Percentiles rank a stretch among this genome's conserved stretches.
These are phyloP conservation scores for Ramularia collo-cygni DNA, from an alignment of 2,329 filamentous ascomycete species.

Conservation along the genomic window DNA sequence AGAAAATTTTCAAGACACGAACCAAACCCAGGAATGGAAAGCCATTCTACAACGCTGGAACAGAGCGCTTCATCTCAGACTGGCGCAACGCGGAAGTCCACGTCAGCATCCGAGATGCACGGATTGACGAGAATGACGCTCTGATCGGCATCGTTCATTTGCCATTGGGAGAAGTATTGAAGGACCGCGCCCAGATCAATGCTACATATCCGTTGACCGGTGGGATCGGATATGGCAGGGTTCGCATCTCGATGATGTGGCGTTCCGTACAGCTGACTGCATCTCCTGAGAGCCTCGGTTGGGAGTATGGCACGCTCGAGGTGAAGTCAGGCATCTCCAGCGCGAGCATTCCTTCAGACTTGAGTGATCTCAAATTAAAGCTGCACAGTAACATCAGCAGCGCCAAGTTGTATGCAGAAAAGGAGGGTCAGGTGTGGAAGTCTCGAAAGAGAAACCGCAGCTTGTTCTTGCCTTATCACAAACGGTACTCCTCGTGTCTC, in stretches of 20 bases:
- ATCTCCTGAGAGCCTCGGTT: constrained; percentile 54
- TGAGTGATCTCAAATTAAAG: constrained; percentile 47
- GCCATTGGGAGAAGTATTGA: constrained; percentile 55
- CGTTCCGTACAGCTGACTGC: constrained; percentile 59
- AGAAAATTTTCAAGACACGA: constrained; percentile 61
- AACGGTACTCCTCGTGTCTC: constrained; percentile 53
- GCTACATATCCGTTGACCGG: constrained; percentile 61
- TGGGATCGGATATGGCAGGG: constrained; percentile 64
- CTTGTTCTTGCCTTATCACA: constrained; percentile 51
- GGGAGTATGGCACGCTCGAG: constrained; percentile 66
- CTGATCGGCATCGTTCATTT: constrained; percentile 65
- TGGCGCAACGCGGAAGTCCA: constrained; percentile 62
- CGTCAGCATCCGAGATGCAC: constrained; percentile 59
- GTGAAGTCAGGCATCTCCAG: constrained; percentile 48
- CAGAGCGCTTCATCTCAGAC: constrained; percentile 64
- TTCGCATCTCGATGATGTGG: constrained; percentile 66
- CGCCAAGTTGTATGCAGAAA: constrained; percentile 50
- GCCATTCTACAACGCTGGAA: constrained; percentile 72
- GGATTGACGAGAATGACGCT: constrained; percentile 62
- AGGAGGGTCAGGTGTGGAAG: constrained; percentile 45
- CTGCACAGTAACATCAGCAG: constrained; percentile 51
- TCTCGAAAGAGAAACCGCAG: constrained; percentile 39
- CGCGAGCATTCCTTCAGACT: constrained; percentile 44
- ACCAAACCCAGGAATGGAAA: constrained; percentile 74
- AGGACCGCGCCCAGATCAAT: constrained; percentile 57